Percentiles rank a stretch among this genome's conserved stretches.
Conservation (phyloP, 148 eudicot genomes). For the Polygonum aviculare region DNA sequence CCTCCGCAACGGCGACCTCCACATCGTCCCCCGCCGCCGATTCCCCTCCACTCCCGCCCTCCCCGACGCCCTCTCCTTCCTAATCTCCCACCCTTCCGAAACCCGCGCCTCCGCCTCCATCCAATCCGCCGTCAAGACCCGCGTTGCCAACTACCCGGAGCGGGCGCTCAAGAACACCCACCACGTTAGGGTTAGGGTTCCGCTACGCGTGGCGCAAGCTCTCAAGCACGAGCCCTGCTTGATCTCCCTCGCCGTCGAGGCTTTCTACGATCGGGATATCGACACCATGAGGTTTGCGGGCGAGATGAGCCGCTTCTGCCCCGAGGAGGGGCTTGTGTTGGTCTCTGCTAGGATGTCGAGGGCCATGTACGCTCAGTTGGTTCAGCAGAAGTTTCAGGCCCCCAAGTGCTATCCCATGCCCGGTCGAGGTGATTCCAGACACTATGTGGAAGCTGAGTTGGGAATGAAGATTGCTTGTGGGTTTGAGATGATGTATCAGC, state of each 20-base stretch:
- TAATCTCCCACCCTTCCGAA: constrained; percentile 18
- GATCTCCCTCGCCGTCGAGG: constrained; percentile 73
- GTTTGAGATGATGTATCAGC: constrained; percentile 93
- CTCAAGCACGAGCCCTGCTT: constrained; percentile 63
- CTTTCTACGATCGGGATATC: constrained; percentile 81
- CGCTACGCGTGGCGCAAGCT: constrained; percentile 59
- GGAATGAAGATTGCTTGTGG: constrained; percentile 97
- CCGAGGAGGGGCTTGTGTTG: constrained; percentile 55
- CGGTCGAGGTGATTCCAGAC: constrained; percentile 33
- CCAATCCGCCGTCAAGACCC: constrained; percentile 30
- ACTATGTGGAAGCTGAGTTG: constrained; percentile 65
- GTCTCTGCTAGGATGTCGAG: constrained; percentile 63
- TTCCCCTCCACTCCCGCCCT: constrained; percentile 30
- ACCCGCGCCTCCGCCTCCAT: constrained; percentile 33
- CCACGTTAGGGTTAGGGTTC: constrained; percentile 71
- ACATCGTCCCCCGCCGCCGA: constrained; percentile 26
- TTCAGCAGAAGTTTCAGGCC: constrained; percentile 87
- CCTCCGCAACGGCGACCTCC: constrained; percentile 36
- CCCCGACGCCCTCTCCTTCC: constrained; percentile 25
- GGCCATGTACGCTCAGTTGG: constrained; percentile 87
- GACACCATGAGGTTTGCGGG: constrained; percentile 80
- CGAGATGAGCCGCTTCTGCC: constrained; percentile 70
- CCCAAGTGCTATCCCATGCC: constrained; percentile 81
- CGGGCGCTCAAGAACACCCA: constrained; percentile 44
- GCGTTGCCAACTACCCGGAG: constrained; percentile 47